Evolutionary conservation across 2,329 filamentous ascomycete species (phyloP).

Genomic region (Cryphonectria naterciae): DNA sequence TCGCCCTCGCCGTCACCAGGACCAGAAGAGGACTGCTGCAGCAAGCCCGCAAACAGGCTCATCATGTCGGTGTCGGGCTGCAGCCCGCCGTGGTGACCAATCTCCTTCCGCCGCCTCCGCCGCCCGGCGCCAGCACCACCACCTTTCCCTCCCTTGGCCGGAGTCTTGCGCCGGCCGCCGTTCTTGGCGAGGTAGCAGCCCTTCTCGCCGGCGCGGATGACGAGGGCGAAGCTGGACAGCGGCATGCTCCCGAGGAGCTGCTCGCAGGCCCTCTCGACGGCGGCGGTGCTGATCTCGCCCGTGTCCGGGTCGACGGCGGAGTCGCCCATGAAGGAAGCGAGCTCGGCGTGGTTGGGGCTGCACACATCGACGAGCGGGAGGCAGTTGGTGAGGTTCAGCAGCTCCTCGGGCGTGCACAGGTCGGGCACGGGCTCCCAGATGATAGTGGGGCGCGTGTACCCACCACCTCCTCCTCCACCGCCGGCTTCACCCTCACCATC

Average conservation of each 20-base stretch:
- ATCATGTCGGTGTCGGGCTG: slow-evolving; percentile 66
- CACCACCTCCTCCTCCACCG: slow-evolving; percentile 26
- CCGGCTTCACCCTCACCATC: slow-evolving; percentile 31
- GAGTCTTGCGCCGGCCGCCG: slow-evolving; percentile 46
- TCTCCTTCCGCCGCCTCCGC: slow-evolving; percentile 49
- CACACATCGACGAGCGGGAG: slow-evolving; percentile 65
- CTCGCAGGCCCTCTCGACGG: slow-evolving; percentile 63
- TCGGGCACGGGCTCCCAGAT: slow-evolving; percentile 97
- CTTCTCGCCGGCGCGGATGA: slow-evolving; percentile 72
- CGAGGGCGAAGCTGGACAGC: slow-evolving; percentile 66
- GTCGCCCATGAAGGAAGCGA: slow-evolving; percentile 81
- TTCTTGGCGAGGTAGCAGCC: slow-evolving; percentile 70
- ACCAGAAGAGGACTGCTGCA: slow-evolving; percentile 41
- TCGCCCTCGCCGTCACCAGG: slow-evolving; percentile 11
- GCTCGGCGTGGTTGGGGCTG: slow-evolving; percentile 84
- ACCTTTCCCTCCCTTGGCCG: slow-evolving; percentile 37
- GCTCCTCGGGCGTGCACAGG: slow-evolving; percentile 72
- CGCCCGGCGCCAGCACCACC: slow-evolving; percentile 41
- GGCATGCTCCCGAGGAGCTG: slow-evolving; percentile 67
- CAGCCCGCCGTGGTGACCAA: slow-evolving; percentile 53
- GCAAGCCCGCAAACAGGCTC: slow-evolving; percentile 61
- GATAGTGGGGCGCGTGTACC: slow-evolving; percentile 66
- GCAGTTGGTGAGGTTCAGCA: slow-evolving; percentile 67
- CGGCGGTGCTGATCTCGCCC: slow-evolving; percentile 55
- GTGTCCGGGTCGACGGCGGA: slow-evolving; percentile 57